Conservation (phyloP, 2,329 filamentous ascomycete species). For the Cercospora citrullina region DNA sequence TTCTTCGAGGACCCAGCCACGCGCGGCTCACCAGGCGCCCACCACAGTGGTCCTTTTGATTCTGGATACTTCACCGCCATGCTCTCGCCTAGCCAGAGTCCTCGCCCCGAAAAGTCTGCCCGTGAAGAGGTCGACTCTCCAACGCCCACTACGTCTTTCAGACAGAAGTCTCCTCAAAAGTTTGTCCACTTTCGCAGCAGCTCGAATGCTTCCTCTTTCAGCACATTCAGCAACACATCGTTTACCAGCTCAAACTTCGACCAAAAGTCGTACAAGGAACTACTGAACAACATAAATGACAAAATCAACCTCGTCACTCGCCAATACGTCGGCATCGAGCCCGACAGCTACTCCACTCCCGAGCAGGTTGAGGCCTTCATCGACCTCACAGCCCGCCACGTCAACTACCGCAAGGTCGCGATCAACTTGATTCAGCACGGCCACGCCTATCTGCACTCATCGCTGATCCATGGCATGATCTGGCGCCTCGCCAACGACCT, state of each 20-base stretch:
- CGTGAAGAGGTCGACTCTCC: not conserved
- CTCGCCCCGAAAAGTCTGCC: not conserved
- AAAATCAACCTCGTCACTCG: not conserved
- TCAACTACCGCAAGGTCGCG: slow-evolving; percentile 13
- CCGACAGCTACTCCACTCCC: too few relatives aligned
- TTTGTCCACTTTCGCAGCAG: not conserved
- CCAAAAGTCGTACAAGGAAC: slow-evolving; percentile 13
- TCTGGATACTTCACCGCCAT: not conserved
- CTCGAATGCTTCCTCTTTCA: not conserved
- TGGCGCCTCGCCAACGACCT: slow-evolving; percentile 12
- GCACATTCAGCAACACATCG: not conserved
- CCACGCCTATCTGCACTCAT: slow-evolving; percentile 7
- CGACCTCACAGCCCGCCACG: slow-evolving; percentile 7
- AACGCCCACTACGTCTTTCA: not conserved
- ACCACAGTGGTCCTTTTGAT: not conserved
- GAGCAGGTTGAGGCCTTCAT: slow-evolving; percentile 9
- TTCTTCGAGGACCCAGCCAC: not conserved
- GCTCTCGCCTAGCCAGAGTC: not conserved
- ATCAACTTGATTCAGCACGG: not conserved
- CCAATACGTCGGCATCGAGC: not conserved
- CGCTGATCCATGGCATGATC: slow-evolving; percentile 15
- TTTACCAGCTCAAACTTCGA: slow-evolving; percentile 3
- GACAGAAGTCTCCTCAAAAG: not conserved
- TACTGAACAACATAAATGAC: slow-evolving; percentile 13
- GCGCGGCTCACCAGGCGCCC: not conserved